A percentile compares a stretch with the other conserved stretches of the same genome.
phyloP scores from a whole-genome alignment of 345 rosid species.

The Arabidopsis suecica region DNA sequence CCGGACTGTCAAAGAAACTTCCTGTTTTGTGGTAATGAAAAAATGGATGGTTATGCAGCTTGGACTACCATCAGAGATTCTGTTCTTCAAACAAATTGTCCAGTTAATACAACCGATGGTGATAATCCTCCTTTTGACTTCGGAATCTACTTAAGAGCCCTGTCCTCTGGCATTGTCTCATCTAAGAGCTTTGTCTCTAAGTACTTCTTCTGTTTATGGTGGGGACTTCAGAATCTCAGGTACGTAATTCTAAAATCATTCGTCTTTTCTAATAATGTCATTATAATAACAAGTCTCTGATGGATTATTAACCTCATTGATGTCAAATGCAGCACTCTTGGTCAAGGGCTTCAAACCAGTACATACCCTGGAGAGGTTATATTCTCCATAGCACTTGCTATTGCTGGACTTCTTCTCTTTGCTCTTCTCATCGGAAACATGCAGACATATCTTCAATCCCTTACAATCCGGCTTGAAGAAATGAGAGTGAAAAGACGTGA shows the following conservation, averaged over 20 bases:
- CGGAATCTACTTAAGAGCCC: constrained; percentile 73
- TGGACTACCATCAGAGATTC: constrained; percentile 52
- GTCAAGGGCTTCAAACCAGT: constrained; percentile 95
- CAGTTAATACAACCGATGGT: constrained; percentile 43
- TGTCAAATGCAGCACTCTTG: constrained; percentile 75
- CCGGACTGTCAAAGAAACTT: constrained; percentile 51
- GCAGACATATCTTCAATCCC: constrained; percentile 99
- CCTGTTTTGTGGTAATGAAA: constrained; percentile 77
- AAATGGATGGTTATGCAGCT: constrained; percentile 51
- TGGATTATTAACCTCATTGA: constrained; percentile 10
- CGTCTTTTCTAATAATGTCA: neutral
- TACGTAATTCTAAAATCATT: constrained; percentile 27
- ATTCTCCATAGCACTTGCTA: constrained; percentile 84
- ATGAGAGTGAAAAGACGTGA: constrained; percentile 98
- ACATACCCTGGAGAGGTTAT: constrained; percentile 84
- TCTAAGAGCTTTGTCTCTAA: constrained; percentile 77
- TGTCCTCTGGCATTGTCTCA: constrained; percentile 76
- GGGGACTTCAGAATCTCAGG: constrained; percentile 99
- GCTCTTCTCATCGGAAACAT: constrained; percentile 97
- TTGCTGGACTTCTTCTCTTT: constrained; percentile 90
- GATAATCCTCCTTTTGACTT: constrained; percentile 65
- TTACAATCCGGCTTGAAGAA: constrained; percentile 93
- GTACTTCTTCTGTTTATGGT: constrained; percentile 91
- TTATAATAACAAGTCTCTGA: neutral
- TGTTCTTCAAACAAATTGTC: constrained; percentile 51